These are phyloP conservation scores for Phytophthora boehmeriae DNA, from an alignment of 352 stramenopile genomes.

Conservation along the genomic window DNA sequence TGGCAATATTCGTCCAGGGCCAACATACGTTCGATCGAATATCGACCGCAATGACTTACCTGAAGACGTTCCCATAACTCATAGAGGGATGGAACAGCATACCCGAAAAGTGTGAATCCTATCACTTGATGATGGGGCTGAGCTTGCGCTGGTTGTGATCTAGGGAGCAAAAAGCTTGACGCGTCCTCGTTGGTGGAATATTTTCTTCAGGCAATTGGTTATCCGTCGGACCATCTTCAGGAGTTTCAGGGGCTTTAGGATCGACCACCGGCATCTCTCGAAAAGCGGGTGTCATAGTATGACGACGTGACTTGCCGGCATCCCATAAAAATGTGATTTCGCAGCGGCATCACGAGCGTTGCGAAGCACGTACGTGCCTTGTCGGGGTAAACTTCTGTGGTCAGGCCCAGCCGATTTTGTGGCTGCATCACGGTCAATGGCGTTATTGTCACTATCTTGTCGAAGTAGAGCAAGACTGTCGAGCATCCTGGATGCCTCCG, in stretches of 20 bases:
- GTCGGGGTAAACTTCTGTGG: constrained; percentile 10
- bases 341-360: not conserved
- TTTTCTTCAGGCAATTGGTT: not conserved
- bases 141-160: not conserved
- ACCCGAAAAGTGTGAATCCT: not conserved
- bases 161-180: constrained; percentile 11
- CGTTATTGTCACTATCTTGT: constrained; percentile 13
- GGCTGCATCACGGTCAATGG: not conserved
- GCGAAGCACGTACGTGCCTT: constrained; percentile 17
- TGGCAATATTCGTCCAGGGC: constrained; percentile 28
- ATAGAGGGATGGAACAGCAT: not conserved
- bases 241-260: constrained; percentile 3
- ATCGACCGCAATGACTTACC: constrained; percentile 23
- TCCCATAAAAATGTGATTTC: not conserved
- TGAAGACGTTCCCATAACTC: constrained; percentile 6
- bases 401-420: not conserved
- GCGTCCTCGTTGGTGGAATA: constrained; percentile 5
- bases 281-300: constrained; percentile 3
- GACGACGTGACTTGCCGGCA: not conserved
- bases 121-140: constrained; percentile 3
- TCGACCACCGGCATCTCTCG: not conserved
- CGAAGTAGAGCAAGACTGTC: constrained; percentile 17
- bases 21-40: constrained; percentile 24
- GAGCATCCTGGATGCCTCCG: not conserved
- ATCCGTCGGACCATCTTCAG: constrained; percentile 18